A percentile compares a stretch with the other conserved stretches of the same genome.
Evolutionary conservation across 306 rosid species (phyloP).

Genomic region (Trifolium repens): DNA sequence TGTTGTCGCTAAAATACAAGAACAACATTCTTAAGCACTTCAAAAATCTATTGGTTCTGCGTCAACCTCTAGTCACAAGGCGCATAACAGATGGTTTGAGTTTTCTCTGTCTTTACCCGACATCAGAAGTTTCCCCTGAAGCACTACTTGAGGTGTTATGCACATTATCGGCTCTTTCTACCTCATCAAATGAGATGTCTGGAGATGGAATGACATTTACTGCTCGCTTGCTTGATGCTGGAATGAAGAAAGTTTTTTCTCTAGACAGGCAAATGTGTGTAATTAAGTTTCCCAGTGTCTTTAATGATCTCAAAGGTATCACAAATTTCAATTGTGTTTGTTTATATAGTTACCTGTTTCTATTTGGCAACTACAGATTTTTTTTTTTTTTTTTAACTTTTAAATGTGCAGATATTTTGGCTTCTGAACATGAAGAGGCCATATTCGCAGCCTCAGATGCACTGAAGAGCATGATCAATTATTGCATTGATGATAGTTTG

Average conservation of each 20-base stretch:
- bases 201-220: conserved; percentile 77
- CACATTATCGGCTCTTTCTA: conserved; percentile 57
- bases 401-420: conserved; percentile 69
- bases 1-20: conserved; percentile 62
- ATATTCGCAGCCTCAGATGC: conserved; percentile 62
- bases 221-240: conserved; percentile 76
- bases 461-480: conserved; percentile 61
- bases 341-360: conserved; percentile 2
- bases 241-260: conserved; percentile 67
- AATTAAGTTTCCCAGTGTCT: conserved; percentile 67
- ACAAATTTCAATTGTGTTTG: background rate
- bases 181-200: conserved; percentile 63
- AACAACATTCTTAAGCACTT: conserved; percentile 61
- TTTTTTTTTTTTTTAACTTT: conserved; percentile 24
- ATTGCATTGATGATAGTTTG: conserved; percentile 76
- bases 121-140: conserved; percentile 61
- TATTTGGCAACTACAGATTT: conserved; percentile 9
- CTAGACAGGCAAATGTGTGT: conserved; percentile 68
- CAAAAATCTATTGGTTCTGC: conserved; percentile 71
- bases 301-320: conserved; percentile 78
- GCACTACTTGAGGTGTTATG: conserved; percentile 64
- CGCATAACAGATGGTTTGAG: conserved; percentile 70
- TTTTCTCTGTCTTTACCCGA: conserved; percentile 61
- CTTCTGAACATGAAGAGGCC: conserved; percentile 84
- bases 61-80: conserved; percentile 71